Evolutionary conservation across 2,329 filamentous ascomycete species (phyloP).

Genomic region (Colletotrichum higginsianum): DNA sequence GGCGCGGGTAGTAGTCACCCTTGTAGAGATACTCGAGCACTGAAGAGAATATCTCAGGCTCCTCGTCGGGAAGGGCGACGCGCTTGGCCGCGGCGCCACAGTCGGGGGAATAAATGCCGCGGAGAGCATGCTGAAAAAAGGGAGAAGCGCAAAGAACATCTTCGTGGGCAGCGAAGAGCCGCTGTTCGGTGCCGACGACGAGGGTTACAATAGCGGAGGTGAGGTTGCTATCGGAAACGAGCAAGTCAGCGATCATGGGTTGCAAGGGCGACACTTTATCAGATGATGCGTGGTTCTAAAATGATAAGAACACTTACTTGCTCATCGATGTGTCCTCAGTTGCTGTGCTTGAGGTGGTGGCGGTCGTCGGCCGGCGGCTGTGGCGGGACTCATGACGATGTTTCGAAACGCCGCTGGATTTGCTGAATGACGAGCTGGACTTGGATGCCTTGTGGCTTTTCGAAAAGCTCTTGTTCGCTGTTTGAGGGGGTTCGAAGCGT

Average conservation of each 20-base stretch:
- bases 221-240: constrained; percentile 60
- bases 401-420: constrained; percentile 68
- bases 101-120: constrained; percentile 75
- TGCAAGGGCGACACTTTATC: neutral
- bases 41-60: constrained; percentile 91
- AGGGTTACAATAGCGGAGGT: constrained; percentile 84
- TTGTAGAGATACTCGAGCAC: constrained; percentile 95
- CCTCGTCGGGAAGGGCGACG: constrained; percentile 86
- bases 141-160: constrained; percentile 84
- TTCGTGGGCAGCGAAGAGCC: constrained; percentile 93
- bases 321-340: constrained; percentile 58
- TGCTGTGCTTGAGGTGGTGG: constrained; percentile 54
- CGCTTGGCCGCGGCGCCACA: constrained; percentile 68
- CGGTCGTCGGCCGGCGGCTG: constrained; percentile 64
- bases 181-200: constrained; percentile 83
- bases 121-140: constrained; percentile 80
- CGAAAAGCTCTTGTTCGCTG: constrained; percentile 64
- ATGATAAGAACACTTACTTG: constrained; percentile 56
- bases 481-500: constrained; percentile 58
- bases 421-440: constrained; percentile 69
- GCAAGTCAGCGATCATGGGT: constrained; percentile 2
- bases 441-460: constrained; percentile 66
- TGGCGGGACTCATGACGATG: constrained; percentile 65
- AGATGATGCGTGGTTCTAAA: neutral
- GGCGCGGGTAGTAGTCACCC: constrained; percentile 90